Evolutionary conservation across 2,329 filamentous ascomycete species (phyloP), one percentile per base, ranked within the genome.

Genomic region (Venturia carpophila): DNA sequence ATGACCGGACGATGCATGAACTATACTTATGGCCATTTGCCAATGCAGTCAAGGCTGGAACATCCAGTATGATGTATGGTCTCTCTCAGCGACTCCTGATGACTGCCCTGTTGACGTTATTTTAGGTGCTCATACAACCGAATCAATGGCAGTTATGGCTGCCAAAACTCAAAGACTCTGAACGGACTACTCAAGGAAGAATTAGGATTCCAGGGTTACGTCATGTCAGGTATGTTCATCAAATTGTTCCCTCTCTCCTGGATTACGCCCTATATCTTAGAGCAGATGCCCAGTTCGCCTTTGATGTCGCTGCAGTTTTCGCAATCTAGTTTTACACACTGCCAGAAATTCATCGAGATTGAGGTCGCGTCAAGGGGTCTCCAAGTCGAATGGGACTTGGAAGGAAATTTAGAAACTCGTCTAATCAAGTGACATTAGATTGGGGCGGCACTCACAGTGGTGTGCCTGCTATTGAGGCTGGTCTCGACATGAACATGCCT

Each of bases 21-120:
- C 75, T 90, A 5, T 92, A 91, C 71, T 78, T 87, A 30, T 92
- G 89, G 89, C 89, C 89, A 0, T 92, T 92, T 71, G 87, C 83
- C 39, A 87, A 92, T 70, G 87, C 87, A 1, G 83, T 91, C 64
- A 80, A 80, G 64, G 87, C 87, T 11, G 87, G 88, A 15, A 86
- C 88, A 60, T 73, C 77, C 17, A 76, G 76, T 1, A 71, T 81
- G n/a, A 82, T 82, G 79, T 52, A 27, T 2, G 30, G 13, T 52
- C 15, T 9, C 24, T 15, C 13, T 27, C 21, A 10, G 13, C 7
- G 11, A 27, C 10, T 15, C 21, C 4, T 27, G 21, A 77, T 76
- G 1, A 78, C 78, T 65, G 79, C 70, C 72, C 77, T 66, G 81
- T 80, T 70, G 75, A 73, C 64, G 76, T 79, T 67, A 67, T 27